Percentiles rank a stretch among this genome's conserved stretches.
Conservation (phyloP, 768 basidiomycete species). For the Xerocomellus intermedius region DNA sequence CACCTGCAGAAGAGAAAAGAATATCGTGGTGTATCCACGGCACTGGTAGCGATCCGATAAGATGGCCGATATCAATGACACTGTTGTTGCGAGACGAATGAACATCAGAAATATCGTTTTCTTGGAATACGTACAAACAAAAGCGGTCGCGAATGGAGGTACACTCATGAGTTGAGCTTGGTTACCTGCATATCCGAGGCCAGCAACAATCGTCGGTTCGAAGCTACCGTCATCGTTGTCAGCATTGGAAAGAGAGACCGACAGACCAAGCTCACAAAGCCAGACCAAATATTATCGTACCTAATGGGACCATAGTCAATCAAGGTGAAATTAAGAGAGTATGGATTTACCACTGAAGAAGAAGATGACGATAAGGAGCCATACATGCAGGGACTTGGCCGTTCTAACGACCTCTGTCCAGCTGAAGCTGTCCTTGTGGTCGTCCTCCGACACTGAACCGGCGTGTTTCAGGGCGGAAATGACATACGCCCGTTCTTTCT, state of each 20-base stretch:
- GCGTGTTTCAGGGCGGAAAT: conserved; percentile 21
- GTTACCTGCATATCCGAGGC: conserved; percentile 54
- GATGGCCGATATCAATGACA: conserved; percentile 39
- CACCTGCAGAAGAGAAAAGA: conserved; percentile 42
- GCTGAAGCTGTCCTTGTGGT: conserved; percentile 47
- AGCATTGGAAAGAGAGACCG: conserved; percentile 27
- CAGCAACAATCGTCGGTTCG: conserved; percentile 63
- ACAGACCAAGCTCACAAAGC: conserved; percentile 22
- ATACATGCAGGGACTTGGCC: conserved; percentile 53
- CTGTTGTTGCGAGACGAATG: conserved; percentile 19
- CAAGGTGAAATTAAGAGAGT: background rate
- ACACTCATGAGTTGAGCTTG: conserved; percentile 58
- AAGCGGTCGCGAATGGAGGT: conserved; percentile 48
- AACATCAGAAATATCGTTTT: background rate
- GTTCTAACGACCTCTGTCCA: conserved; percentile 55
- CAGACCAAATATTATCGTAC: conserved; percentile 16
- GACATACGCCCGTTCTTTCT: conserved; percentile 51
- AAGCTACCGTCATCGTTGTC: conserved; percentile 50
- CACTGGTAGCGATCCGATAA: conserved; percentile 54
- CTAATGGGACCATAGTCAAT: conserved; percentile 13
- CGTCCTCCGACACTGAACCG: conserved; percentile 39
- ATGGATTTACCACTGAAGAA: conserved; percentile 48
- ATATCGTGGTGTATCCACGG: conserved; percentile 47
- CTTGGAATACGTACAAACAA: conserved; percentile 37
- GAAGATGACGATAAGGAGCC: conserved; percentile 47